Percentiles rank a stretch among this genome's conserved stretches.
Evolutionary conservation across 2,329 filamentous ascomycete species (phyloP).

Genomic region (Scytalidium sp.): DNA sequence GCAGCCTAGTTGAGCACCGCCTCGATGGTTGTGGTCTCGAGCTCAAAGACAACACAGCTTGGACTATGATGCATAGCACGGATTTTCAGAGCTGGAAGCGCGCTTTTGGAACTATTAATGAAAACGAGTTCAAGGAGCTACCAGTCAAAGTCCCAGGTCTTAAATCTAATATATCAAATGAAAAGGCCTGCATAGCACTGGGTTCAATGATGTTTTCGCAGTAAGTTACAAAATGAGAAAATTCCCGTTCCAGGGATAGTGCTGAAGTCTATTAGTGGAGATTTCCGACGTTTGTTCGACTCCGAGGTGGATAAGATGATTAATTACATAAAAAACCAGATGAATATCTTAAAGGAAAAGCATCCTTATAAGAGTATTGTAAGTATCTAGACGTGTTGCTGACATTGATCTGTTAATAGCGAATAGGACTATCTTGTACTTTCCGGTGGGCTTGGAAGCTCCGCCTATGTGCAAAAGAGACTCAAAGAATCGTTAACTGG

Average conservation of each 20-base stretch:
- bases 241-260: conserved; percentile 35
- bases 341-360: conserved; percentile 7
- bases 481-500: conserved; percentile 36
- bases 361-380: conserved; percentile 7
- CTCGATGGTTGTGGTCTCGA: conserved; percentile 31
- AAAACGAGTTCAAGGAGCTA: conserved; percentile 39
- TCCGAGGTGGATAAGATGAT: conserved; percentile 36
- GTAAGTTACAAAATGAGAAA: too few species aligned
- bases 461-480: conserved; percentile 41
- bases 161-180: conserved; percentile 20
- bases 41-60: conserved; percentile 34
- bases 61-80: conserved; percentile 34
- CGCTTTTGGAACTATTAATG: conserved; percentile 42
- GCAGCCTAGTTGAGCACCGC: conserved; percentile 34
- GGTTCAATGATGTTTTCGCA: too few species aligned
- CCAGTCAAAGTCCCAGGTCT: conserved; percentile 39
- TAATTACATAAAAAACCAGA: conserved; percentile 36
- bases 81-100: conserved; percentile 37
- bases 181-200: conserved; percentile 36
- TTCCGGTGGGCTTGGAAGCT: conserved; percentile 44
- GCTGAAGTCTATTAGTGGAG: conserved; percentile 34
- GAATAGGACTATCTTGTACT: conserved; percentile 40
- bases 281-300: conserved; percentile 42
- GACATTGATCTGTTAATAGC: too few species aligned
- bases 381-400: too few species aligned